Conservation (phyloP, 1,139 yeast genomes). For the Pichiaceae sp. region DNA sequence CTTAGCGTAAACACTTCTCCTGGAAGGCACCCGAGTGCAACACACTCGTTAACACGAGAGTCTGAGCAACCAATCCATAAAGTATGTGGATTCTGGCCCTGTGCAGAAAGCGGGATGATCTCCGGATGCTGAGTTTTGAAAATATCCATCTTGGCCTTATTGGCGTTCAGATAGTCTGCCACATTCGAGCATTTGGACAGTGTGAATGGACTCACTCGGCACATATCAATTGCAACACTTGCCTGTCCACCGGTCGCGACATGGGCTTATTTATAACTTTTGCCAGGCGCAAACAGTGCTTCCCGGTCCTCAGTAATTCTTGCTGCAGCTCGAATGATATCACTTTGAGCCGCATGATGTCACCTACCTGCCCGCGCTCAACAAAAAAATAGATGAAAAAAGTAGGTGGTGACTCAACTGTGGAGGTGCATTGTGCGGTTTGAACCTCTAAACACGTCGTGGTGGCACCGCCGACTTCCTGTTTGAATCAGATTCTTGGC, state of each 20-base stretch:
- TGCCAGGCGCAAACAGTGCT: too few relatives aligned
- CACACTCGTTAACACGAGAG: constrained; percentile 49
- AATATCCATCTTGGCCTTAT: constrained; percentile 57
- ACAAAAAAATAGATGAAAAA: too few relatives aligned
- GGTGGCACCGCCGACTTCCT: too few relatives aligned
- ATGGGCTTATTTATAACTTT: too few relatives aligned
- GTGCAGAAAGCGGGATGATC: constrained; percentile 61
- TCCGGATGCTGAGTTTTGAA: constrained; percentile 53
- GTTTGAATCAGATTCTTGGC: too few relatives aligned
- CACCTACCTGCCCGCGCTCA: too few relatives aligned
- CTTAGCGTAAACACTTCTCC: constrained; percentile 95
- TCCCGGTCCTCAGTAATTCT: too few relatives aligned
- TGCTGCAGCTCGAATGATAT: background rate
- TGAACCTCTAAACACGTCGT: too few relatives aligned
- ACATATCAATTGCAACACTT: background rate
- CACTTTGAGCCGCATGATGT: background rate
- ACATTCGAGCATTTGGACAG: constrained; percentile 49
- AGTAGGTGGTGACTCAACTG: too few relatives aligned
- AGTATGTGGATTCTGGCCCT: constrained; percentile 90
- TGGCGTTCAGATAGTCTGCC: constrained; percentile 59
- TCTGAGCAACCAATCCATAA: constrained; percentile 96
- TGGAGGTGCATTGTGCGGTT: too few relatives aligned
- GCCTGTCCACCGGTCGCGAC: too few relatives aligned
- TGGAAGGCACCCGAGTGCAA: constrained; percentile 79
- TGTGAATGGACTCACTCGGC: constrained; percentile 39